Percentiles rank a stretch among this genome's conserved stretches.
Conservation (phyloP, 176 grass and related monocot genomes). For the Triticum urartu region DNA sequence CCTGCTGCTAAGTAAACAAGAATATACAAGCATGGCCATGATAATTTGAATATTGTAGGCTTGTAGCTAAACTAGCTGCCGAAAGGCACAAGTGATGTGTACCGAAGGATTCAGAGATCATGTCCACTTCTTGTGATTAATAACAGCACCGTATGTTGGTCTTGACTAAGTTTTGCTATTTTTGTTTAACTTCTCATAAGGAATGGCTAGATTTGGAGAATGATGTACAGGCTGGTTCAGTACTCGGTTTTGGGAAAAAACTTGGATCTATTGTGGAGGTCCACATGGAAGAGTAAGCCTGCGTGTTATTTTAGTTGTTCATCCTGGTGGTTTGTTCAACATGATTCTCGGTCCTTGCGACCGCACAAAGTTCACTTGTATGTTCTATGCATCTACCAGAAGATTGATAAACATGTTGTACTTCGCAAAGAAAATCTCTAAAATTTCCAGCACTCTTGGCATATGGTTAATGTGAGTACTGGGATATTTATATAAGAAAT, state of each 20-base stretch:
- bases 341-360: slow-evolving; percentile 7
- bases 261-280: slow-evolving; percentile 69
- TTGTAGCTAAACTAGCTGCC: too few species aligned
- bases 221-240: slow-evolving; percentile 68
- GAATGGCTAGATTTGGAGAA: slow-evolving; percentile 80
- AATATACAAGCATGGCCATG: too few species aligned
- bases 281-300: slow-evolving; percentile 82
- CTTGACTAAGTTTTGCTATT: too few species aligned
- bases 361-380: slow-evolving; percentile 8
- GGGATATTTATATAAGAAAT: neutral
- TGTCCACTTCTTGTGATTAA: too few species aligned
- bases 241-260: slow-evolving; percentile 76
- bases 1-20: too few species aligned
- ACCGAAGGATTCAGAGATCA: too few species aligned
- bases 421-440: neutral
- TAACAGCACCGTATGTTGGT: too few species aligned
- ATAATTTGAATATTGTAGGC: too few species aligned
- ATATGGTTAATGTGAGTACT: neutral
- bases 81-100: too few species aligned
- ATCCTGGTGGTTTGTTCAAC: neutral
- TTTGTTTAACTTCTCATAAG: slow-evolving; percentile 20
- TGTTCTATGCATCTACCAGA: slow-evolving; percentile 19
- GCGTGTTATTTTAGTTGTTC: neutral
- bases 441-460: neutral
- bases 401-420: slow-evolving; percentile 20